Percentiles rank a stretch among this genome's conserved stretches.
Conservation (phyloP, 345 rosid genomes). For the Syzygium jambos region DNA sequence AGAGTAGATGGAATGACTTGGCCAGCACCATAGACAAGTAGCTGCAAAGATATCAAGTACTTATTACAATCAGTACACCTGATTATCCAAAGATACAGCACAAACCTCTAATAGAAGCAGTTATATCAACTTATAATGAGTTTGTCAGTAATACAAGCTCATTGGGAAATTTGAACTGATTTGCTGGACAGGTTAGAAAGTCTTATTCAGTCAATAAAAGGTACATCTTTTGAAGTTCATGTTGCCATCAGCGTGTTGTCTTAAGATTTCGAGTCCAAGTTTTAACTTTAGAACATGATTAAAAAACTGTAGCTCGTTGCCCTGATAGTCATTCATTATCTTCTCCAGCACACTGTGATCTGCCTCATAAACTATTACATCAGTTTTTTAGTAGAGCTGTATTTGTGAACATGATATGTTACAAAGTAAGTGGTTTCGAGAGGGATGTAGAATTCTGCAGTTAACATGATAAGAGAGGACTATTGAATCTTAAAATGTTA, state of each 20-base stretch:
- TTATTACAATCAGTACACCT: not conserved
- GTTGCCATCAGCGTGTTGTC: not conserved
- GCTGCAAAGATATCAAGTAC: conserved; percentile 32
- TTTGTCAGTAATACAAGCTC: not conserved
- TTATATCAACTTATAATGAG: not conserved
- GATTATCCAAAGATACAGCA: not conserved
- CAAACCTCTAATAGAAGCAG: not conserved
- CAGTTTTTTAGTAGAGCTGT: not conserved
- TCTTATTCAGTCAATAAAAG: not conserved
- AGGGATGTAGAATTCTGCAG: not conserved
- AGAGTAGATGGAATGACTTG: conserved; percentile 75
- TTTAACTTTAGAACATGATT: not conserved
- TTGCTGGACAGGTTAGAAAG: not conserved
- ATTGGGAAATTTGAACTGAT: not conserved
- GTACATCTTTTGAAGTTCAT: not conserved
- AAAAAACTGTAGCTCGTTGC: not conserved
- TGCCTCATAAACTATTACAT: not conserved
- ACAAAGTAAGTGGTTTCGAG: not conserved
- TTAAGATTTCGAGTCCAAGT: not conserved
- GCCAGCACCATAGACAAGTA: conserved; percentile 85
- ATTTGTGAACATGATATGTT: not conserved
- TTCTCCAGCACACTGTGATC: not conserved
- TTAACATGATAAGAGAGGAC: not conserved
- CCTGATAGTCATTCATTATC: not conserved
- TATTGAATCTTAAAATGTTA: not conserved